Conservation (phyloP, 2,329 filamentous ascomycete species). For the Rutstroemia sydowiana region DNA sequence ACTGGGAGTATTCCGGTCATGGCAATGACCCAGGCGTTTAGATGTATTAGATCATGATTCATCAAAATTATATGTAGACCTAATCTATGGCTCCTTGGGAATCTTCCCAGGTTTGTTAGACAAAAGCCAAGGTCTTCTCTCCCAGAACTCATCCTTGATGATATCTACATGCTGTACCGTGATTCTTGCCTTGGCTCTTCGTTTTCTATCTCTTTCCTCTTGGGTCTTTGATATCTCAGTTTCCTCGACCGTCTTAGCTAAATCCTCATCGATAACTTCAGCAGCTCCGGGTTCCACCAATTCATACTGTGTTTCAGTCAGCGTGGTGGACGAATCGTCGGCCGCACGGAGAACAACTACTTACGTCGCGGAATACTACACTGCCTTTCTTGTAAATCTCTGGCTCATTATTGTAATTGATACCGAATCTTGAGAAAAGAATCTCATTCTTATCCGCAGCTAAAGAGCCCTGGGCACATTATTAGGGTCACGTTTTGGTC, state of each 20-base stretch:
- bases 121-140: conserved; percentile 74
- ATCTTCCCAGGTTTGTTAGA: conserved; percentile 66
- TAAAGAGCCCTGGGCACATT: conserved; percentile 61
- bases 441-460: conserved; percentile 94
- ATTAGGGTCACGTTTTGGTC: conserved; percentile 8
- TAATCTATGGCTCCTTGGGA: conserved; percentile 44
- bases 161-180: conserved; percentile 84
- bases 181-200: conserved; percentile 70
- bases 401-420: conserved; percentile 96
- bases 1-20: conserved; percentile 11
- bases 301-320: conserved; percentile 49
- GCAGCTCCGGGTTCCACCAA: conserved; percentile 49
- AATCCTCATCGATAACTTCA: conserved; percentile 38
- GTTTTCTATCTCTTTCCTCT: conserved; percentile 74
- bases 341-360: neutral
- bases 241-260: conserved; percentile 43
- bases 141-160: conserved; percentile 94
- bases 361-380: conserved; percentile 68
- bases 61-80: conserved; percentile 12
- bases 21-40: conserved; percentile 10
- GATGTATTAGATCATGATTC: neutral
- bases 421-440: conserved; percentile 75
- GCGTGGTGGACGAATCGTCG: neutral
- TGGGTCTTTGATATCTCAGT: conserved; percentile 67
- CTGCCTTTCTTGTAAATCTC: conserved; percentile 93